Evolutionary conservation across 2,329 filamentous ascomycete species (phyloP).

Genomic region (Neopestalotiopsis rosae): DNA sequence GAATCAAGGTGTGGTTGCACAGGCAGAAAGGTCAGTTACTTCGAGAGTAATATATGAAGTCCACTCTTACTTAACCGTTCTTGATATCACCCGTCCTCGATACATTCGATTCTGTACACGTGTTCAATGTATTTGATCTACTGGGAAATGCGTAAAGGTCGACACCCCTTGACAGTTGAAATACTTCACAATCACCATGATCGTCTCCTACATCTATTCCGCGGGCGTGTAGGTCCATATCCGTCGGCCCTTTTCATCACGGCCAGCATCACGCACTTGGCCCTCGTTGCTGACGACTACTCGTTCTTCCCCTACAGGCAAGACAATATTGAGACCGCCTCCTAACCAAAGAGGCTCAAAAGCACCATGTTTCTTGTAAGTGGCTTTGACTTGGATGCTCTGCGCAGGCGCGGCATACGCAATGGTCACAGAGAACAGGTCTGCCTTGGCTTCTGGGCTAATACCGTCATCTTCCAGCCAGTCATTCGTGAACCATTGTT

Average conservation of each 20-base stretch:
- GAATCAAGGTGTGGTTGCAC: too few relatives aligned
- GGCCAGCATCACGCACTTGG: constrained; percentile 12
- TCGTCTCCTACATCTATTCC: neutral
- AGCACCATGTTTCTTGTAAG: constrained; percentile 23
- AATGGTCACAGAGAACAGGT: constrained; percentile 27
- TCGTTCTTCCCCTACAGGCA: constrained; percentile 39
- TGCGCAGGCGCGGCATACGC: constrained; percentile 26
- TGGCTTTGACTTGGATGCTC: constrained; percentile 27
- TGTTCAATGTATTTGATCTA: neutral
- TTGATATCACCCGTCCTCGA: too few relatives aligned
- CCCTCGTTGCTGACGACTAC: constrained; percentile 22
- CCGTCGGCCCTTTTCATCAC: constrained; percentile 27
- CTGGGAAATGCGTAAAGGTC: neutral
- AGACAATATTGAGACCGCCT: constrained; percentile 32
- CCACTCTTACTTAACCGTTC: too few relatives aligned
- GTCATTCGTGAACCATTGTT: constrained; percentile 26
- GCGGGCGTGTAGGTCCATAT: constrained; percentile 21
- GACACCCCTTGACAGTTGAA: too few relatives aligned
- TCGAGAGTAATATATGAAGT: too few relatives aligned
- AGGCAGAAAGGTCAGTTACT: too few relatives aligned
- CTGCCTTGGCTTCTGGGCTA: constrained; percentile 31
- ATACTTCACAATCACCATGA: too few relatives aligned
- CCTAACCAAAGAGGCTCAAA: constrained; percentile 36
- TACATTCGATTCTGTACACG: too few relatives aligned
- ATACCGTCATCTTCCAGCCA: constrained; percentile 41